These are phyloP conservation scores for Fraxinus dipetala DNA, from an alignment of 305 asterid genomes.

Conservation along the genomic window DNA sequence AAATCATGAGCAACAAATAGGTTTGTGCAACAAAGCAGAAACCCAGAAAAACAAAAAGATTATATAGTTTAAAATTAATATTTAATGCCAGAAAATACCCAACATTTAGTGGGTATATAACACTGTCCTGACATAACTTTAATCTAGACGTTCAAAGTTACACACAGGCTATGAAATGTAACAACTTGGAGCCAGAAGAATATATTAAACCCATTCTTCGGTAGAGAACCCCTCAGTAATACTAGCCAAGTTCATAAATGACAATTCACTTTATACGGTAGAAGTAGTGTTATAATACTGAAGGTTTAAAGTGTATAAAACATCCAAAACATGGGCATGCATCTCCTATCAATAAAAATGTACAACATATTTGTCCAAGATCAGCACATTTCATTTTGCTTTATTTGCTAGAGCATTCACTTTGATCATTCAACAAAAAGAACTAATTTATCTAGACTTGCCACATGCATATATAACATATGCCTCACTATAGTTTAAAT, in stretches of 20 bases:
- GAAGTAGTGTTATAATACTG: neutral
- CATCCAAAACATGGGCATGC: neutral
- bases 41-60: neutral
- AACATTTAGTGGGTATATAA: neutral
- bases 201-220: neutral
- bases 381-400: neutral
- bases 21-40: constrained; percentile 18
- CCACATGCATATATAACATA: neutral
- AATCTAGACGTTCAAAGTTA: neutral
- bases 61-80: neutral
- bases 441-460: neutral
- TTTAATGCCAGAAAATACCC: neutral
- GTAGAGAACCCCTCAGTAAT: neutral
- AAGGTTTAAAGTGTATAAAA: neutral
- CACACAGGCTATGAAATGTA: constrained; percentile 5
- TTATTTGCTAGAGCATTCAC: neutral
- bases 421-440: neutral
- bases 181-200: constrained; percentile 12
- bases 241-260: neutral
- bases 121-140: neutral
- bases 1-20: constrained; percentile 7
- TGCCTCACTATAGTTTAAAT: neutral
- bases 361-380: neutral
- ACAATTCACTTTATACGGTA: neutral
- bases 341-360: neutral